These are phyloP conservation scores for Neurospora tetraspora DNA, from an alignment of 495 filamentous ascomycete species.

Conservation along the genomic window DNA sequence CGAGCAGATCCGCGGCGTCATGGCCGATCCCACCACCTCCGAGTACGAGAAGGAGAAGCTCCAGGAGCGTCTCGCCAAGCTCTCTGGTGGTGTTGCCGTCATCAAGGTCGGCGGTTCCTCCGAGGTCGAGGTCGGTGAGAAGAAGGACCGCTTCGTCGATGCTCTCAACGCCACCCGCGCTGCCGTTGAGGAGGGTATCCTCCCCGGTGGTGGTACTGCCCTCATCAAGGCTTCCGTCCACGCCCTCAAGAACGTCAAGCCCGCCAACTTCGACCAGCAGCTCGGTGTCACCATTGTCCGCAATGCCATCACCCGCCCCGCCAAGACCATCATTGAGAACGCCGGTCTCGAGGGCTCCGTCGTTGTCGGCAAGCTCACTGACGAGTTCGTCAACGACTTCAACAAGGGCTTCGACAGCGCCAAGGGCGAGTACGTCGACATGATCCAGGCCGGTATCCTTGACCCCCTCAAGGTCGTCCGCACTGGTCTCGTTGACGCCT, in stretches of 20 bases:
- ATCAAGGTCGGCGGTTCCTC: slow-evolving; percentile 97
- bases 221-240: slow-evolving; percentile 94
- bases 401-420: slow-evolving; percentile 95
- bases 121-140: slow-evolving; percentile 97
- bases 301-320: slow-evolving; percentile 91
- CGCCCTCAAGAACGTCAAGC: slow-evolving; percentile 69
- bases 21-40: slow-evolving; percentile 82
- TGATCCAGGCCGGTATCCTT: slow-evolving; percentile 93
- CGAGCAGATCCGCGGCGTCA: slow-evolving; percentile 97
- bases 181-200: slow-evolving; percentile 96
- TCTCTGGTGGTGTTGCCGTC: slow-evolving; percentile 96
- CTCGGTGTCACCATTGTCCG: slow-evolving; percentile 96
- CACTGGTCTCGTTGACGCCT: slow-evolving; percentile 87
- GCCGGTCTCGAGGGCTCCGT: slow-evolving; percentile 93
- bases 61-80: slow-evolving; percentile 97
- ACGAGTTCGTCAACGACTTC: slow-evolving; percentile 87
- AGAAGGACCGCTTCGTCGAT: slow-evolving; percentile 99
- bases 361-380: slow-evolving; percentile 94
- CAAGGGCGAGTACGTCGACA: slow-evolving; percentile 96
- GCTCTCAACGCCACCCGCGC: slow-evolving; percentile 97
- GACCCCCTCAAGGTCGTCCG: slow-evolving; percentile 99
- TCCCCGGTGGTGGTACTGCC: slow-evolving; percentile 95
- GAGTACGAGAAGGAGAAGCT: slow-evolving; percentile 99
- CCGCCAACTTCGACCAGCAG: slow-evolving; percentile 96
- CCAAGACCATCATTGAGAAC: slow-evolving; percentile 94